A percentile compares a stretch with the other conserved stretches of the same genome.
These are phyloP conservation scores for Annona squamosa DNA, from an alignment of 164 flowering plant genomes.

Conservation along the genomic window DNA sequence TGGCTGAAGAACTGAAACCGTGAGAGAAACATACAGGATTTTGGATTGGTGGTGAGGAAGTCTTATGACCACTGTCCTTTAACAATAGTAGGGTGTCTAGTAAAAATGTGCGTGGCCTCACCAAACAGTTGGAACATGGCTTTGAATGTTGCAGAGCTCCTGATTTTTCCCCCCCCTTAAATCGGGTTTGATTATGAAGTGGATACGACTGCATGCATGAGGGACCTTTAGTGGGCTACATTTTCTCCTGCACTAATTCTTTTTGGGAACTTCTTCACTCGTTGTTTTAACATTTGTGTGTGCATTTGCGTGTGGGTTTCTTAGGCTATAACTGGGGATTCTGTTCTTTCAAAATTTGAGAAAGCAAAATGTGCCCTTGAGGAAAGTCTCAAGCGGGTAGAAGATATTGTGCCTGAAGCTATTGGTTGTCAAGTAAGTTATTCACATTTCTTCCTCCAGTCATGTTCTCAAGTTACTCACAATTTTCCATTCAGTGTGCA, in stretches of 20 bases:
- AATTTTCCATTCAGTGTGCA: background rate
- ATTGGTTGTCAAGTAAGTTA: conserved; percentile 74
- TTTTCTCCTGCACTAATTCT: background rate
- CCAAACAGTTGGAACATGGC: background rate
- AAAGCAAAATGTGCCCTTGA: conserved; percentile 67
- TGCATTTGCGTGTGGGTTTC: conserved; percentile 1
- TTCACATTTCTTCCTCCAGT: background rate
- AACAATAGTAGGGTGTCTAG: background rate
- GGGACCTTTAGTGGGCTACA: background rate
- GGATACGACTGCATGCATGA: background rate
- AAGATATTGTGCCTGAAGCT: conserved; percentile 81
- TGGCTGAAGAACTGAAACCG: background rate
- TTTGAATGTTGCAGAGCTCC: background rate
- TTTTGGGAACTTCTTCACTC: background rate
- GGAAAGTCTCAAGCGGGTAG: conserved; percentile 76
- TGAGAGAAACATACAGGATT: background rate
- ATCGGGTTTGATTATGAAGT: background rate
- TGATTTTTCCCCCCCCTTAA: no score
- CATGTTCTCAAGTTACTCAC: background rate
- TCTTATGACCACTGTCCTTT: background rate
- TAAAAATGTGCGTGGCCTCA: background rate
- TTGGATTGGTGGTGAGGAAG: background rate
- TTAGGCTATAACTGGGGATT: conserved; percentile 94
- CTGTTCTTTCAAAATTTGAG: conserved; percentile 78
- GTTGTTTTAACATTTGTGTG: conserved; percentile 1